Evolutionary conservation across 768 basidiomycete genomes (phyloP), one percentile per base, ranked within the genome.

Genomic region (Kwoniella heveanensis): DNA sequence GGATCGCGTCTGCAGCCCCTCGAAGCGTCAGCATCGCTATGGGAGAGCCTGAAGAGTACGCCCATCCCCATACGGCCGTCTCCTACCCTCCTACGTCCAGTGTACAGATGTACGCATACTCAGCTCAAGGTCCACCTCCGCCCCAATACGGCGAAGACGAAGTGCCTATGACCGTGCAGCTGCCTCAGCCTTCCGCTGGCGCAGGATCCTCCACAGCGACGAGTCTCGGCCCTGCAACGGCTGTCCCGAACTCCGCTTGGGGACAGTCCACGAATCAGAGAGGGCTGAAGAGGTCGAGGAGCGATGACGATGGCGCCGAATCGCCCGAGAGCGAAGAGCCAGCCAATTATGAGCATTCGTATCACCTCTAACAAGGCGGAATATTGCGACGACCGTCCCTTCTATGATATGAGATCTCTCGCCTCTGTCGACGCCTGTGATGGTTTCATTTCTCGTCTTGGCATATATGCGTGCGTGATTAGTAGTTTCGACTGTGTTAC

Each of bases 121-220:
- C 60, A 24, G 60, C 62, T 26, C 26, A 62, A 48, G 24, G 46
- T 50, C 55, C 64, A 59, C 47, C 66, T 54, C 48, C 59, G 0
- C 71, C 71, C 4, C 71, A 73, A 70, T 76, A 76, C 58, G 71
- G 74, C 22, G 74, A 76, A 58, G 74, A 76, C 46, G 59, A 73
- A 47, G 74, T 76, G 0, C 71, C 69, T 26, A 76, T 76, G 71
- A 59, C 69, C 4, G 74, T 73, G 19, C 70, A 71, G 30, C 62
- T 74, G 69, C 66, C 69, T 8, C 27, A 32, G 9, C 50, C 57
- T 22, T 55, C 54, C 6, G 49, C 39, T 24, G 39, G 22, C 21
- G 39, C 32, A 17, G 30, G 30, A 19, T 52, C 60, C 27, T 51
- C 60, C 7, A 26, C 56, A 2, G 24, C 25, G 17, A 27, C 24